Evolutionary conservation across 371 early-diverging fungal genomes (phyloP).

Genomic region (Rhizopus microsporus): DNA sequence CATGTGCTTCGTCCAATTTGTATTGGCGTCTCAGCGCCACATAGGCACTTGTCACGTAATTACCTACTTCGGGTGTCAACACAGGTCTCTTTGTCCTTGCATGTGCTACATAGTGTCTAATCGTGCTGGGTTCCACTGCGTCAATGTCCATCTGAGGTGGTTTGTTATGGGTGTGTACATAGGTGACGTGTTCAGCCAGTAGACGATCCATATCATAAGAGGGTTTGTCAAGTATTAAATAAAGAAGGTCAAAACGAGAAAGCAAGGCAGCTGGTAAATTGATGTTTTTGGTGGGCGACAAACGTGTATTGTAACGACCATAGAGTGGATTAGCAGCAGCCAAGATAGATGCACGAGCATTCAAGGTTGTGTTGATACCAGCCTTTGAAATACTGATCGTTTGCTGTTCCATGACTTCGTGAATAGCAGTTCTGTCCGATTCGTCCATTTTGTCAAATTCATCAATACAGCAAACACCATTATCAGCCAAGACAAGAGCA

Average conservation of each 20-base stretch:
- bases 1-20: slow-evolving; percentile 63
- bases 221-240: slow-evolving; percentile 87
- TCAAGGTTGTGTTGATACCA: slow-evolving; percentile 92
- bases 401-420: slow-evolving; percentile 98
- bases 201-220: slow-evolving; percentile 72
- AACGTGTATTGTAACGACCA: slow-evolving; percentile 83
- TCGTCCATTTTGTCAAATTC: slow-evolving; percentile 96
- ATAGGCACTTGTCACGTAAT: slow-evolving; percentile 88
- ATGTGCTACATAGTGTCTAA: slow-evolving; percentile 86
- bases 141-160: slow-evolving; percentile 73
- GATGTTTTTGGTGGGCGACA: slow-evolving; percentile 89
- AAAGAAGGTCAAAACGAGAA: slow-evolving; percentile 96
- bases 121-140: slow-evolving; percentile 67
- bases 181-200: slow-evolving; percentile 89
- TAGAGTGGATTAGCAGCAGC: slow-evolving; percentile 91
- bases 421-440: slow-evolving; percentile 86
- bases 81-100: slow-evolving; percentile 77
- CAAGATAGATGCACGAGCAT: slow-evolving; percentile 88
- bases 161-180: slow-evolving; percentile 85
- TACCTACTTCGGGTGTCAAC: slow-evolving; percentile 75
- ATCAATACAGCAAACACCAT: slow-evolving; percentile 94
- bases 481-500: slow-evolving; percentile 90
- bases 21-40: slow-evolving; percentile 78
- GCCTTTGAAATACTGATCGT: slow-evolving; percentile 92
- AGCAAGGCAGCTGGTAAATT: slow-evolving; percentile 95